These are phyloP conservation scores for Eucalyptus erythrocorys DNA, from an alignment of 345 rosid species.

Conservation along the genomic window DNA sequence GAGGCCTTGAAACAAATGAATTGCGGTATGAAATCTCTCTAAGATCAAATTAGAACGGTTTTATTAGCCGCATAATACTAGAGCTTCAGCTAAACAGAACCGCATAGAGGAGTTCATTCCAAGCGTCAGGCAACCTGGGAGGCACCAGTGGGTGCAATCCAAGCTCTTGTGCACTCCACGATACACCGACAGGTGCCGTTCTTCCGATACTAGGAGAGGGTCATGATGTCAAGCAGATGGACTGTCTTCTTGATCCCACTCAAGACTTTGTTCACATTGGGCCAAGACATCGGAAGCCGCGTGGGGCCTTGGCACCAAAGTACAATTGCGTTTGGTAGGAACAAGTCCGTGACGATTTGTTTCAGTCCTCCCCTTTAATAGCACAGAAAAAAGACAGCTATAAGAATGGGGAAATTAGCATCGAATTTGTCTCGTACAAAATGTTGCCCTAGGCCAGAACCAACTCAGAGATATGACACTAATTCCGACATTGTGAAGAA, in stretches of 20 bases:
- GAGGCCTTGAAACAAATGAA: neutral
- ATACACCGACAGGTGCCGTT: constrained; percentile 63
- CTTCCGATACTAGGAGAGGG: constrained; percentile 34
- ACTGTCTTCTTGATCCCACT: constrained; percentile 63
- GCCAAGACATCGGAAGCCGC: constrained; percentile 51
- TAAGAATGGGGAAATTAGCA: neutral
- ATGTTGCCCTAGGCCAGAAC: neutral
- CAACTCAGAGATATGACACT: neutral
- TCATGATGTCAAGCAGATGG: constrained; percentile 41
- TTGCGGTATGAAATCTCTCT: neutral
- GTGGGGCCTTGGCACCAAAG: constrained; percentile 45
- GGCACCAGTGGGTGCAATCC: constrained; percentile 94
- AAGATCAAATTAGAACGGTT: neutral
- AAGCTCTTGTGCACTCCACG: constrained; percentile 17
- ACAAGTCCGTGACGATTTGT: constrained; percentile 41
- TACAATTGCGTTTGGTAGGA: constrained; percentile 47
- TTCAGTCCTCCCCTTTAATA: constrained; percentile 67
- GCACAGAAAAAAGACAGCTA: neutral
- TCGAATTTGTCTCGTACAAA: neutral
- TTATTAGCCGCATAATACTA: neutral
- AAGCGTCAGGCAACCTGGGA: constrained; percentile 85
- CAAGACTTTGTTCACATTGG: constrained; percentile 53
- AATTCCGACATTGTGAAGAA: neutral
- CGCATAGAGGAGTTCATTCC: constrained; percentile 68
- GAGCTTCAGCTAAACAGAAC: constrained; percentile 26